Conservation (phyloP, 768 basidiomycete species). For the Imleria badia region DNA sequence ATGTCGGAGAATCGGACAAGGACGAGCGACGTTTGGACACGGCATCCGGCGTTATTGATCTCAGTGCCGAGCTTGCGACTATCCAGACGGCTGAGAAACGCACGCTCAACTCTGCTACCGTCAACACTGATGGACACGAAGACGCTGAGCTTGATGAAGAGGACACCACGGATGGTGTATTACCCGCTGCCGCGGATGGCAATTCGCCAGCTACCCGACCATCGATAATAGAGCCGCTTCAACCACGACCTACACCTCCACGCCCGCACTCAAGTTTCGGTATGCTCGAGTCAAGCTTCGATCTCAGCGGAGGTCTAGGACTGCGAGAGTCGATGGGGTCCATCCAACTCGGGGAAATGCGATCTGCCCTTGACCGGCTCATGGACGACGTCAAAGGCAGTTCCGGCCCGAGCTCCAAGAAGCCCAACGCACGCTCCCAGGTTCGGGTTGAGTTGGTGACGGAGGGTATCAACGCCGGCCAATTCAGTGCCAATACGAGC, state of each 20-base stretch:
- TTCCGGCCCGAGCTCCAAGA: constrained; percentile 25
- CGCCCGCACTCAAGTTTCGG: constrained; percentile 15
- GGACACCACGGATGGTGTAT: not conserved
- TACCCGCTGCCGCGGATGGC: not conserved
- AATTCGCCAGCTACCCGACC: not conserved
- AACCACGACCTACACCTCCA: constrained; percentile 6
- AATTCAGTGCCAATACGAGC: constrained; percentile 37
- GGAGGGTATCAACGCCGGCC: constrained; percentile 33
- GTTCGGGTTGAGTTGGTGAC: constrained; percentile 31
- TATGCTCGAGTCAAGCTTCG: constrained; percentile 24
- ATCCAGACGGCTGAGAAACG: constrained; percentile 49
- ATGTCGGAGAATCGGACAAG: constrained; percentile 7
- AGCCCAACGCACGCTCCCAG: constrained; percentile 10
- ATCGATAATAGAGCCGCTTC: constrained; percentile 2
- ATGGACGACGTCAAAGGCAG: constrained; percentile 61
- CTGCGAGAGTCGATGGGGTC: constrained; percentile 44
- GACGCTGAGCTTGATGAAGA: not conserved
- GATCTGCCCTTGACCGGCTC: constrained; percentile 67
- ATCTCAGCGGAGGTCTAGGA: constrained; percentile 23
- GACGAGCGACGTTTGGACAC: constrained; percentile 40
- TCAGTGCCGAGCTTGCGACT: constrained; percentile 51
- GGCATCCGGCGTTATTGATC: constrained; percentile 35
- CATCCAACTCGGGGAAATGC: constrained; percentile 66
- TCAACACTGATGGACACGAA: not conserved
- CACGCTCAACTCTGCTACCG: constrained; percentile 20